Evolutionary conservation across 2,329 filamentous ascomycete genomes (phyloP).

Genomic region (Thelonectria olida): DNA sequence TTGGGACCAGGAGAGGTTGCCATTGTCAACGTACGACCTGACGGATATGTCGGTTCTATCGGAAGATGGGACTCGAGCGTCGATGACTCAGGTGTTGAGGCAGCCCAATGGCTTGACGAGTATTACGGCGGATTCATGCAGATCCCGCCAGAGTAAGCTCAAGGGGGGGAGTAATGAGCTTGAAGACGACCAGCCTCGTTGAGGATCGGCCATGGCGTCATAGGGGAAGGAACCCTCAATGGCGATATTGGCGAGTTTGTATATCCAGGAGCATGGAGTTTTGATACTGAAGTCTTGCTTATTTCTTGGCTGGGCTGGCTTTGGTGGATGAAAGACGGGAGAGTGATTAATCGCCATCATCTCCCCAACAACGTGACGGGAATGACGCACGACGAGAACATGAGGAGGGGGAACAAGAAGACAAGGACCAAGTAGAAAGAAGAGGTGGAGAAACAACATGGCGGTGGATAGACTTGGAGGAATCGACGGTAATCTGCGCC

Average conservation of each 20-base stretch:
- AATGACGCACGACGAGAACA: background rate
- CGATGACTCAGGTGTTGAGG: conserved; percentile 60
- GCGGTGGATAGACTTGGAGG: conserved; percentile 27
- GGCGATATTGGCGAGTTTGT: conserved; percentile 32
- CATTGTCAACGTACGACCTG: conserved; percentile 74
- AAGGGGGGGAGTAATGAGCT: conserved; percentile 23
- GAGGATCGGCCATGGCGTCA: conserved; percentile 20
- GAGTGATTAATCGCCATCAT: conserved; percentile 21
- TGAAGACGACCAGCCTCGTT: conserved; percentile 29
- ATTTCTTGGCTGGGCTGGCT: conserved; percentile 24
- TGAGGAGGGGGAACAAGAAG: conserved; percentile 17
- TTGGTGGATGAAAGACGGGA: conserved; percentile 15
- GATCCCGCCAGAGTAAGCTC: conserved; percentile 48
- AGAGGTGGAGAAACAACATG: background rate
- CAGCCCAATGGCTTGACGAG: conserved; percentile 62
- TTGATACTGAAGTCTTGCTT: conserved; percentile 27
- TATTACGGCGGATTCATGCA: conserved; percentile 66
- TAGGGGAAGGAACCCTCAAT: conserved; percentile 22
- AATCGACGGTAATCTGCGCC: conserved; percentile 20
- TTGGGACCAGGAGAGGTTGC: conserved; percentile 66
- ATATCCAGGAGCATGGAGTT: conserved; percentile 37
- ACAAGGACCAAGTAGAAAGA: conserved; percentile 11
- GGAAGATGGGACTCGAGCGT: conserved; percentile 61
- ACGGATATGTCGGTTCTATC: conserved; percentile 78
- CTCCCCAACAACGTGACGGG: background rate